These are phyloP conservation scores for Solanum pimpinellifolium DNA, from an alignment of 257 asterid genomes.

Conservation along the genomic window DNA sequence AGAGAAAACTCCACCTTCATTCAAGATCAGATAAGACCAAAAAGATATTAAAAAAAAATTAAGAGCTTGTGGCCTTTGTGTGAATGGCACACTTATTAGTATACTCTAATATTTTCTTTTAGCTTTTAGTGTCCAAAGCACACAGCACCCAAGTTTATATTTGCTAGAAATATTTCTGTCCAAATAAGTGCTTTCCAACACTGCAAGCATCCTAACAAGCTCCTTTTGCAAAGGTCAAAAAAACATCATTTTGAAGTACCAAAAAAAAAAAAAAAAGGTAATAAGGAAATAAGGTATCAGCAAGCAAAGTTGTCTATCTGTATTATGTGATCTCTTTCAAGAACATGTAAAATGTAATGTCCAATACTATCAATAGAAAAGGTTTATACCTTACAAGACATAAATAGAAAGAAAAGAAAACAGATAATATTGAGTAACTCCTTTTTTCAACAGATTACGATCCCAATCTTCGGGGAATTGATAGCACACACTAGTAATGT, in stretches of 20 bases:
- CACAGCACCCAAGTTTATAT: constrained; percentile 28
- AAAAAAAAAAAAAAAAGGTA: neutral
- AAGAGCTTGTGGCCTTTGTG: neutral
- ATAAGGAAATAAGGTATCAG: neutral
- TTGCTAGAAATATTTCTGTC: neutral
- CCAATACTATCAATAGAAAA: neutral
- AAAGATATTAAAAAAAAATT: neutral
- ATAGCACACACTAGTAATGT: neutral
- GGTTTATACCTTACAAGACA: neutral
- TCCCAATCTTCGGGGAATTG: neutral
- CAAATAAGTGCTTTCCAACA: constrained; percentile 16
- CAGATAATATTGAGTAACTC: neutral
- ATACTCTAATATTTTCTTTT: constrained; percentile 8
- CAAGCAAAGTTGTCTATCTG: neutral
- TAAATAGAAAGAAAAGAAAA: neutral
- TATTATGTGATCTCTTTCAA: neutral
- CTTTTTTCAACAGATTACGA: neutral
- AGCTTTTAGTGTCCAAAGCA: constrained; percentile 22
- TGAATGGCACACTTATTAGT: constrained; percentile 29
- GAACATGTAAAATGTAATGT: neutral
- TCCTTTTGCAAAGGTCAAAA: neutral
- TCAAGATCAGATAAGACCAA: neutral
- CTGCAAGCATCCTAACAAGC: constrained; percentile 11
- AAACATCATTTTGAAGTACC: neutral
- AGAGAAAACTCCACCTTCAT: neutral